Conservation (phyloP, 345 rosid species). For the Acer negundo region DNA sequence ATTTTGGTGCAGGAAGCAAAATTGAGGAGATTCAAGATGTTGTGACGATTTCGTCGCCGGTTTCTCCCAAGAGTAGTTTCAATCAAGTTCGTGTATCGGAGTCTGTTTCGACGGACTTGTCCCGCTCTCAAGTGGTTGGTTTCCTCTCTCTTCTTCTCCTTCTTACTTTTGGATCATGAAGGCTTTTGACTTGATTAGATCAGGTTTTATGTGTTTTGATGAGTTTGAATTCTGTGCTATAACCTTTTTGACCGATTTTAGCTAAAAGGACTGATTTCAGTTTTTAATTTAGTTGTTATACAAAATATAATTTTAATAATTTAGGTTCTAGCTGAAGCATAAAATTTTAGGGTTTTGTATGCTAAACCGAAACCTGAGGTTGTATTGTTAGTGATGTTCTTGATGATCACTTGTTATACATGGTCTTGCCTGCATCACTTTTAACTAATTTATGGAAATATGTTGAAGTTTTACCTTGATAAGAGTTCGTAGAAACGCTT, state of each 20-base stretch:
- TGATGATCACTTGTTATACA: background rate
- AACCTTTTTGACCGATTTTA: background rate
- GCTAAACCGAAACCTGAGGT: background rate
- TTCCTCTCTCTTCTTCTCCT: background rate
- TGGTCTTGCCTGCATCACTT: background rate
- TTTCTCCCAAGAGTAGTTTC: constrained; percentile 37
- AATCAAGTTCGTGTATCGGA: constrained; percentile 40
- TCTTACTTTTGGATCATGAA: background rate
- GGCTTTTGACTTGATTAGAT: background rate
- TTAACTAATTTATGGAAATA: background rate
- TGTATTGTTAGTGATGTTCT: background rate
- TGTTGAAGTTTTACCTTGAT: background rate
- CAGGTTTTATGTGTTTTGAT: background rate
- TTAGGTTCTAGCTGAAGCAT: background rate
- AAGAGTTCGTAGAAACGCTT: background rate
- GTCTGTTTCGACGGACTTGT: constrained; percentile 41
- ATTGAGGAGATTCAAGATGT: constrained; percentile 37
- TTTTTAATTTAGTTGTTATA: background rate
- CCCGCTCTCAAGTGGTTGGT: constrained; percentile 49
- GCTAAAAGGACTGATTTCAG: background rate
- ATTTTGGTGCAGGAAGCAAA: constrained; percentile 32
- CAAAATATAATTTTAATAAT: background rate
- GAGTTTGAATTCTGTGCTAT: background rate
- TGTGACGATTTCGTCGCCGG: constrained; percentile 34
- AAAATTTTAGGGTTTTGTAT: background rate